A percentile compares a stretch with the other conserved stretches of the same genome.
These are phyloP conservation scores for Penicillium fuscoglaucum DNA, from an alignment of 2,329 filamentous ascomycete genomes.

Conservation along the genomic window DNA sequence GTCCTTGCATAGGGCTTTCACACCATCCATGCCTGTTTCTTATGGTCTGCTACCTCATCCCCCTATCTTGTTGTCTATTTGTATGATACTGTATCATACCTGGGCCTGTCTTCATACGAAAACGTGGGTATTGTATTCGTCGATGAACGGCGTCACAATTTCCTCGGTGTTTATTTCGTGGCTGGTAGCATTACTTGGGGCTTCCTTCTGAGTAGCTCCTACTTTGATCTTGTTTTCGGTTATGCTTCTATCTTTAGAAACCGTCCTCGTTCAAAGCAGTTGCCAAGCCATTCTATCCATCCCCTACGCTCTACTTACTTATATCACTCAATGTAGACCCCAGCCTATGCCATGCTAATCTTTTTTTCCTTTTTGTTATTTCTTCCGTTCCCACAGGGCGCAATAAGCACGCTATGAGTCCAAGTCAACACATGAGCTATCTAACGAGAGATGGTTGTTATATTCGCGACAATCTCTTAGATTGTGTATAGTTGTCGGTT, in stretches of 20 bases:
- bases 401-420: no score
- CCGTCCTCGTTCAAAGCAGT: not conserved
- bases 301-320: not conserved
- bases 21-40: not conserved
- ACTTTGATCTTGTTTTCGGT: not conserved
- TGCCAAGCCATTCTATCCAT: not conserved
- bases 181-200: not conserved
- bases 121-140: not conserved
- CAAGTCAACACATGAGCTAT: no score
- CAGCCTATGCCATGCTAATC: not conserved
- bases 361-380: not conserved
- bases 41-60: not conserved
- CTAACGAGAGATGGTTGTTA: not conserved
- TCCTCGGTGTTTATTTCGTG: not conserved
- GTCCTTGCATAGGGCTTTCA: not conserved
- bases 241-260: not conserved
- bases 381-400: not conserved
- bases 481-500: not conserved
- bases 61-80: not conserved
- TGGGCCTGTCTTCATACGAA: not conserved
- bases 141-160: not conserved
- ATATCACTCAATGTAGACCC: not conserved
- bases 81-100: constrained; percentile 5
- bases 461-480: not conserved
- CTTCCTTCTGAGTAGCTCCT: not conserved